Percentiles rank a stretch among this genome's conserved stretches.
phyloP scores from a whole-genome alignment of 2,329 filamentous ascomycete species.

The Exserohilum rostratum region DNA sequence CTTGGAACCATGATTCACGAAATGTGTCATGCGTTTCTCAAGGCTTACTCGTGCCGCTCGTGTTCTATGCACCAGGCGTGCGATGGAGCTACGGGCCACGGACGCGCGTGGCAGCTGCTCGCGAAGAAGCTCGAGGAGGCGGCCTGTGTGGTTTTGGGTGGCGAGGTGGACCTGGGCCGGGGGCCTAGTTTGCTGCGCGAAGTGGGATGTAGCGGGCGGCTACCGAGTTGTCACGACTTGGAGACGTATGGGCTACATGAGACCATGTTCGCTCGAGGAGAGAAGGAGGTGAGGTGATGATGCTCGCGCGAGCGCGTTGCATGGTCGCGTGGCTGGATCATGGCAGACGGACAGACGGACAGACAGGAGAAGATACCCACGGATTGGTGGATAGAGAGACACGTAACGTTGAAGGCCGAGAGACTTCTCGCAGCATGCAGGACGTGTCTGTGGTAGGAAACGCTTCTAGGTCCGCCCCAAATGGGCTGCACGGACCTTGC shows the following conservation, averaged over 20 bases:
- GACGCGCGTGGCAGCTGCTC: conserved; percentile 25
- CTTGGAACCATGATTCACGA: conserved; percentile 26
- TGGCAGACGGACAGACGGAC: too few relatives aligned
- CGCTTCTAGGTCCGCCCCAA: too few relatives aligned
- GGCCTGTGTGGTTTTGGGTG: conserved; percentile 16
- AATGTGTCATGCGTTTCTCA: conserved; percentile 23
- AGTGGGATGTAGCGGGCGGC: conserved; percentile 3
- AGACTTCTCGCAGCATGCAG: too few relatives aligned
- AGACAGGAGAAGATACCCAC: too few relatives aligned
- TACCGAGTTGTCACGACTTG: conserved; percentile 26
- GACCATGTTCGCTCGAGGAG: conserved; percentile 3
- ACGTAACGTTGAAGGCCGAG: too few relatives aligned
- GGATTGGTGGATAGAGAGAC: too few relatives aligned
- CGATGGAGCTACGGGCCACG: conserved; percentile 18
- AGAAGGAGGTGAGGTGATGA: neutral
- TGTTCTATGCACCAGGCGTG: conserved; percentile 16
- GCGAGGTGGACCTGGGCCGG: conserved; percentile 20
- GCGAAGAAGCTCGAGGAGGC: conserved; percentile 26
- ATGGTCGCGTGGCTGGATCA: too few relatives aligned
- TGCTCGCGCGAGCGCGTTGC: too few relatives aligned
- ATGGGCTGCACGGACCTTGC: too few relatives aligned
- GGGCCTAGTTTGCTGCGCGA: conserved; percentile 19
- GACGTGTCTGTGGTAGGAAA: too few relatives aligned
- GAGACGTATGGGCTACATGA: conserved; percentile 17
- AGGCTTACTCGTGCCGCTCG: conserved; percentile 18